Conservation (phyloP, 768 basidiomycete species). For the Agaricus subrufescens region DNA sequence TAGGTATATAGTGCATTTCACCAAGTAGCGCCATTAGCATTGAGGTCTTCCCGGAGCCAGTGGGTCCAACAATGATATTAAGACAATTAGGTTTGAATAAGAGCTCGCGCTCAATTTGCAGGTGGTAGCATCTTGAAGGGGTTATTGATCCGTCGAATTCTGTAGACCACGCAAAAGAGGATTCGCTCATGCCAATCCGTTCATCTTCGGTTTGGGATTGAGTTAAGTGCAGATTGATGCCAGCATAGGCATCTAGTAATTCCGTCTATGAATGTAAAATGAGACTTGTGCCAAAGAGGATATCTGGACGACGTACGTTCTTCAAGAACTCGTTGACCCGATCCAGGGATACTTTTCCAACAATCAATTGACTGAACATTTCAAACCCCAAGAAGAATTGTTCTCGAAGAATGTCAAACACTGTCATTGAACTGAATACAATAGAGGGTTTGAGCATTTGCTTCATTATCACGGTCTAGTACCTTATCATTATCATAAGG, state of each 20-base stretch:
- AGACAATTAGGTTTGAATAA: constrained; percentile 47
- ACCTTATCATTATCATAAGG: too few relatives aligned
- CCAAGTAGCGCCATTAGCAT: constrained; percentile 57
- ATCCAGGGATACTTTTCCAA: constrained; percentile 58
- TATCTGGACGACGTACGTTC: constrained; percentile 33
- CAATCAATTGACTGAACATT: neutral
- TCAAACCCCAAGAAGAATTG: constrained; percentile 35
- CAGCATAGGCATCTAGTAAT: constrained; percentile 8
- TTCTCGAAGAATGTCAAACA: constrained; percentile 55
- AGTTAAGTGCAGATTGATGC: neutral
- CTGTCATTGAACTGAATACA: constrained; percentile 46
- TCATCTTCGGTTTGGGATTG: constrained; percentile 3
- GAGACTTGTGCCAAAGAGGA: too few relatives aligned
- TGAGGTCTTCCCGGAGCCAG: constrained; percentile 56
- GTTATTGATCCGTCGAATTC: constrained; percentile 13
- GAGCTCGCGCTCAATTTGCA: constrained; percentile 50
- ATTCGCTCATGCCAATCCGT: constrained; percentile 47
- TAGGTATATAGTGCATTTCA: constrained; percentile 63
- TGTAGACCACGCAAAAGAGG: constrained; percentile 53
- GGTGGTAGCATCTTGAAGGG: constrained; percentile 40
- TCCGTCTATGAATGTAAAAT: neutral
- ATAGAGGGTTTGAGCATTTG: constrained; percentile 26
- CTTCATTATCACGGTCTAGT: too few relatives aligned
- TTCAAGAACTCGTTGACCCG: constrained; percentile 35
- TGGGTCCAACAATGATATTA: constrained; percentile 55